Evolutionary conservation across 129 eudicot species (phyloP), one percentile per base, ranked within the genome.

Genomic region (Solidago caesia): DNA sequence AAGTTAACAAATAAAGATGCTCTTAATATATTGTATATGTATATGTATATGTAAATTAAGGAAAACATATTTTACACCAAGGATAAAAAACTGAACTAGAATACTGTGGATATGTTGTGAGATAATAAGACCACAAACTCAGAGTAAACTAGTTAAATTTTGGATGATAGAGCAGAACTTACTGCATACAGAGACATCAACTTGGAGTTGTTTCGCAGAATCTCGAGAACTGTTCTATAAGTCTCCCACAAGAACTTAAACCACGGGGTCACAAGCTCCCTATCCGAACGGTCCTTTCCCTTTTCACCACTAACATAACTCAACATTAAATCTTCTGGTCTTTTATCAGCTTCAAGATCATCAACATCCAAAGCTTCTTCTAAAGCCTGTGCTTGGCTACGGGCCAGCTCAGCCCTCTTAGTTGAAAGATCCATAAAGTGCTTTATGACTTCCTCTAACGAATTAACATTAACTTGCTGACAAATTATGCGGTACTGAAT

Each of bases 211-310:
- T 91, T 91, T 44, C 95, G 74, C 58, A 91, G 79, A 42, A 91
- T 88, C 75, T 88, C 97, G 39, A 91, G 80, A 44, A 91, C 91
- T 0, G 89, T 87, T 80, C 91, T 82, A 70, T 91, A 91, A 0
- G 97, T 91, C 73, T 91, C 97, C 97, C 95, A 88, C 82, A 91
- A 77, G 73, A 88, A 88, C 55, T 91, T 88, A 52, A 91, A 88
- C 94, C 95, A 91, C 3, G 95, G 97, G 8, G 97, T 91, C 27
- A 91, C 95, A 78, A 88, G 94, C 81, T 88, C 95, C 15, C 92
- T 87, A 76, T 88, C 95, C 48, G 95, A 88, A 29, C 90, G 81
- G n/a, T 91, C 95, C 71, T 88, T 91, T 70, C 95, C 97, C 72
- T 88, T 91, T 75, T 88, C 89, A 39, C 95, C 92, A 45, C 92